Evolutionary conservation across 2,329 filamentous ascomycete genomes (phyloP).

Genomic region (Passalora sequoiae): DNA sequence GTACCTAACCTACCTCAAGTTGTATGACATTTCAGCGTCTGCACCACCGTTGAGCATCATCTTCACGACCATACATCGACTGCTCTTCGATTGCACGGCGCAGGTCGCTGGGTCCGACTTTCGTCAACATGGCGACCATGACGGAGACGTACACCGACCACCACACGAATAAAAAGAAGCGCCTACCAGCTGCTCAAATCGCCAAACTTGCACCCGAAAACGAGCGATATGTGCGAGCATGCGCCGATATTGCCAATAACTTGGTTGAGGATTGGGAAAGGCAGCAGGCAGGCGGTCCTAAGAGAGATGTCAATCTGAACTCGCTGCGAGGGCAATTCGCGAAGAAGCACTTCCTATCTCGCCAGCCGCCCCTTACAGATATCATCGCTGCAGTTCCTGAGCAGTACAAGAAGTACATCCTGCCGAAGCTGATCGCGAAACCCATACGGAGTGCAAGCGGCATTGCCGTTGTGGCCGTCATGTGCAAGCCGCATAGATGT

Average conservation of each 20-base stretch:
- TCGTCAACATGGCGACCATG: constrained; percentile 56
- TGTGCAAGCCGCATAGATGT: constrained; percentile 98
- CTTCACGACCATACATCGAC: background rate
- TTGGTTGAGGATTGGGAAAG: constrained; percentile 93
- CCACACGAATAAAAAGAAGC: constrained; percentile 58
- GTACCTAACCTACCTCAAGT: too few species aligned
- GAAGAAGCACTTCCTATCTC: constrained; percentile 86
- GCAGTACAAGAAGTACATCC: constrained; percentile 98
- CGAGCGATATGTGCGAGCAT: constrained; percentile 88
- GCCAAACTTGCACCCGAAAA: constrained; percentile 81
- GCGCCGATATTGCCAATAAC: constrained; percentile 88
- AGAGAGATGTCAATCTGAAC: constrained; percentile 90
- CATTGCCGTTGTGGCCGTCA: constrained; percentile 96
- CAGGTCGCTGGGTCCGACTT: background rate
- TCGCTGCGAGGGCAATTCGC: constrained; percentile 76
- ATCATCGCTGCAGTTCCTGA: constrained; percentile 99
- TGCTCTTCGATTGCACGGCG: background rate
- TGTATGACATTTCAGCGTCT: too few species aligned
- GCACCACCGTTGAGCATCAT: too few species aligned
- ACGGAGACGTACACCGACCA: constrained; percentile 52
- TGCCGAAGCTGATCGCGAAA: constrained; percentile 94
- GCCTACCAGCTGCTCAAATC: constrained; percentile 25
- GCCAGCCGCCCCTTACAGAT: constrained; percentile 84
- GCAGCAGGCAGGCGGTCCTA: constrained; percentile 64
- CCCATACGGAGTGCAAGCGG: constrained; percentile 93